phyloP scores from a whole-genome alignment of 2,329 filamentous ascomycete genomes.

The Daldinia sp. region DNA sequence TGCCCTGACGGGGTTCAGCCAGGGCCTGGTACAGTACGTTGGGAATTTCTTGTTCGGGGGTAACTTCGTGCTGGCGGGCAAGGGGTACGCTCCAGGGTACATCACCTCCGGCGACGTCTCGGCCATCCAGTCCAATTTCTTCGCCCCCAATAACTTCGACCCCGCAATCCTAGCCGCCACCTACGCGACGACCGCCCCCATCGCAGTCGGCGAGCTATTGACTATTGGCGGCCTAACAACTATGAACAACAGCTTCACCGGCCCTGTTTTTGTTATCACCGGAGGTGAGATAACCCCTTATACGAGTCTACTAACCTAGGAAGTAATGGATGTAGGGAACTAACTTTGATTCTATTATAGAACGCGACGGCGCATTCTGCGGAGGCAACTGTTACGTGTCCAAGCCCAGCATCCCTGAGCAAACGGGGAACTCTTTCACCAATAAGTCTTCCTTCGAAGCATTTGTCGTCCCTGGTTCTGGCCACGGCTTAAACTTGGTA shows the following conservation, averaged over 20 bases:
- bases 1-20: background rate
- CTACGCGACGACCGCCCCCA: background rate
- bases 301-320: background rate
- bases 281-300: background rate
- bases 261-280: background rate
- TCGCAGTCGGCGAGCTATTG: background rate
- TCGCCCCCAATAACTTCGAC: conserved; percentile 63
- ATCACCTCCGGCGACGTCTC: conserved; percentile 56
- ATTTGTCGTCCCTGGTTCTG: background rate
- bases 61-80: background rate
- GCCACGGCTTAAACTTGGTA: background rate
- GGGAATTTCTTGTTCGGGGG: background rate
- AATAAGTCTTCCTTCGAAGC: background rate
- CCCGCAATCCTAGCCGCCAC: conserved; percentile 57
- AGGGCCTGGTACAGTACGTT: background rate
- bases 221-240: background rate
- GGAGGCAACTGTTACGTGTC: background rate
- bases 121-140: conserved; percentile 62
- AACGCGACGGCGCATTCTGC: background rate
- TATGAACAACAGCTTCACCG: background rate
- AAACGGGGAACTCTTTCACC: background rate
- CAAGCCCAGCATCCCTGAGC: background rate
- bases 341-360: background rate
- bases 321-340: background rate
- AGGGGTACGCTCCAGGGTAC: conserved; percentile 59